Base-by-base conservation (phyloP, 139 green algal genomes). In the Microglena sp. region DNA sequence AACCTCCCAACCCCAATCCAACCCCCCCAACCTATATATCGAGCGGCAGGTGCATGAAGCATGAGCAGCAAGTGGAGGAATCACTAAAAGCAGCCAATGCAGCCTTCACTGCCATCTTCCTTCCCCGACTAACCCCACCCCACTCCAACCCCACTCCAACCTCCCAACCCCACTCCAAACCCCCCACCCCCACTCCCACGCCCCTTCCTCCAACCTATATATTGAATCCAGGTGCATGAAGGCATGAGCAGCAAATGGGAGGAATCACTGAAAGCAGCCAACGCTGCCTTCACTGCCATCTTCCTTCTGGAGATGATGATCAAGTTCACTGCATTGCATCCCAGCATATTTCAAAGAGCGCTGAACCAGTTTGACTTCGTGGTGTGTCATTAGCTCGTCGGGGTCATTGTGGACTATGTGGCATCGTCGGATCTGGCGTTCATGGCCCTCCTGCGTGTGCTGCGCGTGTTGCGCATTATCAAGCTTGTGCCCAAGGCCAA, bases 401-500 rank as follows among this genome's bases (percentile, higher is more conserved):
- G 70, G 15, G 70, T 78, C 4, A 34, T 72, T 28, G 29, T 88
- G 4, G 76, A 81, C 32, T 61, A 78, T 28, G 24, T 21, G 32
- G 67, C 70, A 7, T 28, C 67, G 1, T 27, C 60, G 1, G 59
- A 82, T 27, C 36, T 89, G 4, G 53, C 76, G n/a, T 69, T 82
- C 31, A 58, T 89, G 59, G 75, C 74, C 6, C 62, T 92, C 31
- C 68, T 90, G 35, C 69, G 87, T 6, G 67, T 91, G 6, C 79
- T 91, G 44, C 75, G 85, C 3, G 75, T 91, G 11, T 71, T 74
- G 21, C 73, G 87, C 24, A 78, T 91, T 54, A 83, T 91, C 65
- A 70, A 79, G 6, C 74, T 92, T 29, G 82, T 92, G n/a, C 81
- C 81, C 27, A 87, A 88, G 64, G 85, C 79, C 27, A 80, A 81